These are phyloP conservation scores for Starmerella sp. DNA, from an alignment of 805 yeast species.

Conservation along the genomic window DNA sequence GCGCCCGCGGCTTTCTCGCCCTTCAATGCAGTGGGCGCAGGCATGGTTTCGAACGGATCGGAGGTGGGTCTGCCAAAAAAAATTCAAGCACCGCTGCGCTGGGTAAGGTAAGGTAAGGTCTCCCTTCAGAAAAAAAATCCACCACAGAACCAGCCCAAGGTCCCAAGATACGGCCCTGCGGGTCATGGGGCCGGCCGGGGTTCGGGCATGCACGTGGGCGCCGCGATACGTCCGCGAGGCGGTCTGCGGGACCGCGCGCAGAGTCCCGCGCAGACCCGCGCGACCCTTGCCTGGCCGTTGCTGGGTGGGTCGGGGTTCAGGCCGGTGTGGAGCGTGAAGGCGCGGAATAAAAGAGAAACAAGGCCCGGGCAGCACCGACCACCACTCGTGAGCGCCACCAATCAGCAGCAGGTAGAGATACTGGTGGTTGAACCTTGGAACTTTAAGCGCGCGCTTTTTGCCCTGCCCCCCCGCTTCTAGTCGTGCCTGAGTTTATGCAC, in stretches of 20 bases:
- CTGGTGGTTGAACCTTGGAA: neutral
- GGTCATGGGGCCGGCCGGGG: too few species aligned
- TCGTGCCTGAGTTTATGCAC: neutral
- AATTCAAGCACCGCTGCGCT: neutral
- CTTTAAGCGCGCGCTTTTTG: too few species aligned
- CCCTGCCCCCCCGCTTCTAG: too few species aligned
- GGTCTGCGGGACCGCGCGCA: too few species aligned
- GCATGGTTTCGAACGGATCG: constrained; percentile 19
- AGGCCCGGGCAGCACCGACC: neutral
- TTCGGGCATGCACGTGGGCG: too few species aligned
- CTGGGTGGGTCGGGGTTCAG: too few species aligned
- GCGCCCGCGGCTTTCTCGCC: constrained; percentile 26
- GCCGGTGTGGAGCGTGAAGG: neutral
- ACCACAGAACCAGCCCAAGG: neutral
- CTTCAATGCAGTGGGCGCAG: constrained; percentile 31
- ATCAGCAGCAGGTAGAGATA: neutral
- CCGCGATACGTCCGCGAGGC: too few species aligned
- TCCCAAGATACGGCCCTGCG: too few species aligned
- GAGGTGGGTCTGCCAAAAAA: neutral
- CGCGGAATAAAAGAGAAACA: neutral
- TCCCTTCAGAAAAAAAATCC: neutral
- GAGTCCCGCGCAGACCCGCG: too few species aligned
- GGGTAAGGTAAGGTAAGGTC: neutral
- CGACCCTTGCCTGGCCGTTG: too few species aligned
- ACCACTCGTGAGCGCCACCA: neutral